phyloP scores from a whole-genome alignment of 2,329 filamentous ascomycete species.

The Pseudogymnoascus sp. region DNA sequence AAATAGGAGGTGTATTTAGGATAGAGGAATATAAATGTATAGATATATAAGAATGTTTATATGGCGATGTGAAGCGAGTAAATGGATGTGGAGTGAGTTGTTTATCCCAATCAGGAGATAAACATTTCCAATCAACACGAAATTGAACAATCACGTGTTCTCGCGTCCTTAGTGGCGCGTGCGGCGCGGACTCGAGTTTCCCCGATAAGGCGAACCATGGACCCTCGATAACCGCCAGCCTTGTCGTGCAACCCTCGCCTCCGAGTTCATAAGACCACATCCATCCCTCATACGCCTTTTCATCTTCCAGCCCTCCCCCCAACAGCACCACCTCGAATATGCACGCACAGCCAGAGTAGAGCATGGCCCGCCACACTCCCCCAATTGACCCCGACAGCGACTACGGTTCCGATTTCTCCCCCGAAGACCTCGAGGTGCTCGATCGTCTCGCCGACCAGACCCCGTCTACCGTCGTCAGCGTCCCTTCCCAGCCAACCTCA shows the following conservation, averaged over 20 bases:
- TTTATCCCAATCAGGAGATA: slow-evolving; percentile 13
- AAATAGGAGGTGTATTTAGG: not conserved
- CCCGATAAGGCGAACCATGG: not conserved
- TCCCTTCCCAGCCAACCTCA: slow-evolving; percentile 16
- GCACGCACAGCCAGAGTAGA: not conserved
- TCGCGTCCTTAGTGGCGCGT: not conserved
- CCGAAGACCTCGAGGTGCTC: slow-evolving; percentile 46
- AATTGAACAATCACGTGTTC: not conserved
- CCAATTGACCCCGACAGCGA: slow-evolving; percentile 36
- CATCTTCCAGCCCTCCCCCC: not conserved
- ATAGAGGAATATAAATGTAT: not conserved
- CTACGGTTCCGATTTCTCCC: slow-evolving; percentile 55
- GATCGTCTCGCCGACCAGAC: slow-evolving; percentile 34
- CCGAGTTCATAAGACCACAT: not conserved
- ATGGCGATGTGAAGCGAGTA: not conserved
- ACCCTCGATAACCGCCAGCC: not conserved
- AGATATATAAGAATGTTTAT: not conserved
- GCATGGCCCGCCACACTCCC: not conserved
- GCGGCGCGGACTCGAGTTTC: not conserved
- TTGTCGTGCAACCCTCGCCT: not conserved
- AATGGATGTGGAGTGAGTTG: not conserved
- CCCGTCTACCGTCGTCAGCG: slow-evolving; percentile 26
- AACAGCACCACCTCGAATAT: not conserved
- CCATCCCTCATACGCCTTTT: not conserved
- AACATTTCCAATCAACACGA: not conserved